These are phyloP conservation scores for Tribonema minus DNA, from an alignment of 108 stramenopile species.

Conservation along the genomic window DNA sequence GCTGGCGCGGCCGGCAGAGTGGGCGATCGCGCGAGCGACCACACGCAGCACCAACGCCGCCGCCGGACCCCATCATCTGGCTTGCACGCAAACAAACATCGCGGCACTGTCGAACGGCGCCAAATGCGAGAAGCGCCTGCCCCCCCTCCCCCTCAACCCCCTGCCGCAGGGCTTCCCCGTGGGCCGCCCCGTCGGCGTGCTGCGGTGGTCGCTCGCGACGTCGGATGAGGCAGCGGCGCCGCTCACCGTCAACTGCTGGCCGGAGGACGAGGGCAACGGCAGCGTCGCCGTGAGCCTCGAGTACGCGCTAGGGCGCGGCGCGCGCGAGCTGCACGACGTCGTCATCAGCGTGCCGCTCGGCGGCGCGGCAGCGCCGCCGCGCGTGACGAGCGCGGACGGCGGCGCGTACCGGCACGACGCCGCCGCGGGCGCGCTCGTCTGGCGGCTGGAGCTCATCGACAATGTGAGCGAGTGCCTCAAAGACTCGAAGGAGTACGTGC, in stretches of 20 bases:
- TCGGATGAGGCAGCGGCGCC: slow-evolving; percentile 75
- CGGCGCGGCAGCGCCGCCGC: slow-evolving; percentile 51
- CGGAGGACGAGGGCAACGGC: slow-evolving; percentile 86
- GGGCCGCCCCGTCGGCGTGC: slow-evolving; percentile 80
- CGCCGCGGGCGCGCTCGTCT: slow-evolving; percentile 80
- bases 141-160: too few relatives aligned
- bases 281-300: slow-evolving; percentile 92
- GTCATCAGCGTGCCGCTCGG: slow-evolving; percentile 88
- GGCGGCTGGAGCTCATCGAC: slow-evolving; percentile 89
- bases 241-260: slow-evolving; percentile 96
- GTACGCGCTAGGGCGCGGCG: slow-evolving; percentile 70
- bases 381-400: slow-evolving; percentile 61
- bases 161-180: slow-evolving; percentile 88
- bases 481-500: too few relatives aligned
- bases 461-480: slow-evolving; percentile 21
- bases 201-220: slow-evolving; percentile 80
- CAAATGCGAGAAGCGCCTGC: too few relatives aligned
- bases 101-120: too few relatives aligned
- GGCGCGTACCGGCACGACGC: slow-evolving; percentile 88
- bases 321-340: slow-evolving; percentile 78
- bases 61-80: too few relatives aligned
- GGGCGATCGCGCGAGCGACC: too few relatives aligned
- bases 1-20: too few relatives aligned
- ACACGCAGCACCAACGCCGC: too few relatives aligned
- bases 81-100: too few relatives aligned